Base-by-base conservation (phyloP, 441 rosid genomes). In the Arabidopsis lyrata region DNA sequence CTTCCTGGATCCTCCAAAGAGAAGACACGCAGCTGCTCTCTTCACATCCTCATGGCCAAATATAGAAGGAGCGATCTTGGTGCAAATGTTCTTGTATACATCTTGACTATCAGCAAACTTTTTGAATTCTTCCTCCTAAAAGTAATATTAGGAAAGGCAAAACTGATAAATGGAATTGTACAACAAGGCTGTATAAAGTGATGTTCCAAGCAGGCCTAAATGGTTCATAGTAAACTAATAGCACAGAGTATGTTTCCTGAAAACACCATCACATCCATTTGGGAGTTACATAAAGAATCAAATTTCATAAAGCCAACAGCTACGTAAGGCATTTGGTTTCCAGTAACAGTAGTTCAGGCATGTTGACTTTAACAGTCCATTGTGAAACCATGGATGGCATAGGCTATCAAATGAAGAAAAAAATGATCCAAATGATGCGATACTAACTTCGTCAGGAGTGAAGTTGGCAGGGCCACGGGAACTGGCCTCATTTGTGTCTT, bases 1-100 rank as follows among this genome's bases (percentile, higher is more conserved):
- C 90, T 95, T 95, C 74, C 97, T 88, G 27, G 97, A 84, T 77
- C 99, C 99, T 81, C 98, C 96, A 82, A 95, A 95, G 41, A 95
- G 86, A 76, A 95, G 99, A 82, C 97, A 92, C 31, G 98, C 91
- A 65, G 88, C 90, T 60, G 98, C 97, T 81, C 77, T 95, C 86
- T 92, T 95, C 80, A 95, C 96, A 65, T 92, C 94, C 39, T 84
- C 88, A 52, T 95, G 96, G 72, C 99, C 98, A 83, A 90, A 95
- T 45, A 95, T 95, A 55, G 99, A 95, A 58, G 98, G 97, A 44
- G 97, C 97, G 72, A 95, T 83, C 84, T 90, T 92, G 77, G 93
- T 85, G 85, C 95, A 92, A 62, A 95, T 68, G 45, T 63, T 74
- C 73, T 83, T 75, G 76, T 81, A 95, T 14, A 76, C 87, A 84